Percentiles rank a stretch among this genome's conserved stretches.
phyloP scores from a whole-genome alignment of 208 protist species.

The Leishmania tarentolae region DNA sequence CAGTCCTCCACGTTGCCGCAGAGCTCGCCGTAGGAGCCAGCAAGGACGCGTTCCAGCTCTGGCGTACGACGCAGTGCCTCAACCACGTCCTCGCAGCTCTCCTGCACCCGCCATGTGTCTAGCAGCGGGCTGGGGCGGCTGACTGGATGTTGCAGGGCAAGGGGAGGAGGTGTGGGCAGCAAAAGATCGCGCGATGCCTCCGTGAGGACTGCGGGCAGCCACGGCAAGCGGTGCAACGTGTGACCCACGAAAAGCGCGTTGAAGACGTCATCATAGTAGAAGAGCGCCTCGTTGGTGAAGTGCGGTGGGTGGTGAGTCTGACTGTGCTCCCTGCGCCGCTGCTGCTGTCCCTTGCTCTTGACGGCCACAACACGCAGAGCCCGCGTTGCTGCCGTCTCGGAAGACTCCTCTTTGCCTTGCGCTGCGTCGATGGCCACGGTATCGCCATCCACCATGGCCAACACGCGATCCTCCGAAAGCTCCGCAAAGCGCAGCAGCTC shows the following conservation, averaged over 20 bases:
- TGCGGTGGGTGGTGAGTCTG: slow-evolving; percentile 44
- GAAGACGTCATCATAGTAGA: slow-evolving; percentile 68
- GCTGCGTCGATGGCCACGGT: slow-evolving; percentile 33
- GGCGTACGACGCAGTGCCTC: slow-evolving; percentile 45
- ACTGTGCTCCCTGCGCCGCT: slow-evolving; percentile 31
- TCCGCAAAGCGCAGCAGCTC: slow-evolving; percentile 33
- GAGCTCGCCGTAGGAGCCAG: slow-evolving; percentile 60
- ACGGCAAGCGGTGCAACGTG: slow-evolving; percentile 55
- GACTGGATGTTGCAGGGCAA: slow-evolving; percentile 30
- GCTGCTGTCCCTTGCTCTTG: slow-evolving; percentile 25
- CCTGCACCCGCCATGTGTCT: slow-evolving; percentile 50
- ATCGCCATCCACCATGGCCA: slow-evolving; percentile 39
- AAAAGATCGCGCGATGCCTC: slow-evolving; percentile 38
- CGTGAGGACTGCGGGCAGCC: slow-evolving; percentile 54
- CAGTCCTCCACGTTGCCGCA: slow-evolving; percentile 59
- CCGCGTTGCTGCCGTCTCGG: slow-evolving; percentile 7
- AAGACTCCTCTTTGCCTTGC: not conserved
- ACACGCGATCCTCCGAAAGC: slow-evolving; percentile 26
- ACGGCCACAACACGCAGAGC: slow-evolving; percentile 28
- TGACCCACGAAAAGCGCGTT: slow-evolving; percentile 49
- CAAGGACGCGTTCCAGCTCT: slow-evolving; percentile 58
- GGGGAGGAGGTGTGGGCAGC: slow-evolving; percentile 45
- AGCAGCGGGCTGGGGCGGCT: slow-evolving; percentile 32
- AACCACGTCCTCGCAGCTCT: slow-evolving; percentile 32
- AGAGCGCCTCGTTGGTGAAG: slow-evolving; percentile 62